Base-by-base conservation (phyloP, 108 stramenopile genomes). In the Aurantiochytrium sp. region DNA sequence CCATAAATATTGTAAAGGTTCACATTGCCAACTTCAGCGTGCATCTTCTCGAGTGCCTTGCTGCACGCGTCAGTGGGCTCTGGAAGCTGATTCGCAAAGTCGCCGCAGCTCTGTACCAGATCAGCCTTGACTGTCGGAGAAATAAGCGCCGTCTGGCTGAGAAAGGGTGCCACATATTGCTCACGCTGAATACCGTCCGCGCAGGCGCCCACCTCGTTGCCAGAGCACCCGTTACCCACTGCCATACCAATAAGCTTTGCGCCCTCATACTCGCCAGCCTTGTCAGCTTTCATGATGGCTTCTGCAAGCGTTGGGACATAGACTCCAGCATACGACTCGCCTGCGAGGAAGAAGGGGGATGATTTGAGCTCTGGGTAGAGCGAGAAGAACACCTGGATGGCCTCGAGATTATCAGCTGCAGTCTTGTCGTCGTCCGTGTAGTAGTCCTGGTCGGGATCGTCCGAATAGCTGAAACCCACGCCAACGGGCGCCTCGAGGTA, bases 241-340 rank as follows among this genome's bases (percentile, higher is more conserved):
- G 60, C 59, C 18, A 91, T 91, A 35, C 88, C 90, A 16, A 53
- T 58, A 18, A 91, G 72, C 47, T 57, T 58, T 14, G 76, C 76
- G n/a, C 76, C 76, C 25, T 58, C 88, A 58, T n/a, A 83, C 64
- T 18, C 44, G 69, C 44, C 88, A 3, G 87, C 71, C 5, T 25
- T 87, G 3, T 88, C 12, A 28, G 72, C 59, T 14, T 59, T 90
- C 49, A 91, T n/a, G 58, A 92, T 92, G 35, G 90, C 95, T 72
- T 95, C 92, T 58, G 97, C 91, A 72, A 97, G 92, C n/a, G 96
- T 96, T 4, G 97, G 97, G 60, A 95, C 94, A 88, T 97, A 97
- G 1, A 97, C 94, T 35, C 95, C 95, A 14, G 96, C 96, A 91
- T 97, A 97, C 35, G 91, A 92, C 90, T 97, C 97, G n/a, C 96